Base-by-base conservation (phyloP, 164 flowering plant genomes). In the Nymphaea colorata region DNA sequence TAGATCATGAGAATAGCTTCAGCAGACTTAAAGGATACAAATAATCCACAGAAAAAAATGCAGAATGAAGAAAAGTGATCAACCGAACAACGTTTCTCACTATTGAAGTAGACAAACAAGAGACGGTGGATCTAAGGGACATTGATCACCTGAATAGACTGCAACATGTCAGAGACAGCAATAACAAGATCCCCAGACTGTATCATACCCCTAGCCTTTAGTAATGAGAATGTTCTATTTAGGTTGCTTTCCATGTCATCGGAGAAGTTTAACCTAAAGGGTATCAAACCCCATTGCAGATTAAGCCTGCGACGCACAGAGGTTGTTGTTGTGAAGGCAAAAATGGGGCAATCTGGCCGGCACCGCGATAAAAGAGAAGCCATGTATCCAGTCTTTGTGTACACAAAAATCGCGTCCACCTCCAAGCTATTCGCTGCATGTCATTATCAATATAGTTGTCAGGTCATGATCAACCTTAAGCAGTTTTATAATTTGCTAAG, bases 161-260 rank as follows among this genome's bases (percentile, higher is more conserved):
- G 99, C 77, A 91, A 74, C 88, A 87, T 85, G 77, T 94, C 99
- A 4, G 99, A 91, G 42, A 94, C 93, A 3, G 97, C 93, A 64
- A 94, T 88, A 64, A 91, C 90, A 59, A 92, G 93, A 77, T 90
- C 96, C 55, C 99, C 97, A 8, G 96, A 87, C 67, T 83, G 78
- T 78, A 94, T 81, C 93, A 94, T 87, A 11, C 96, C 96, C 72
- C 97, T 80, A 62, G 97, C 90, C 73, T 90, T 94, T 70, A 91
- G 91, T 78, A 94, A 69, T 4, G 88, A 72, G 78, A 94, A 91
- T 43, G 99, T 91, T 73, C 80, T 84, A 75, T 90, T 85, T 42
- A 94, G 95, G 78, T 91, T 88, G 86, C 78, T 86, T 67, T 91
- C 99, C 99, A 94, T 91, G 66, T 94, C 99, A 68, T 90, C 92